A percentile compares a stretch with the other conserved stretches of the same genome.
phyloP scores from a whole-genome alignment of 495 filamentous ascomycete genomes.

The Neurospora tetrasperma region DNA sequence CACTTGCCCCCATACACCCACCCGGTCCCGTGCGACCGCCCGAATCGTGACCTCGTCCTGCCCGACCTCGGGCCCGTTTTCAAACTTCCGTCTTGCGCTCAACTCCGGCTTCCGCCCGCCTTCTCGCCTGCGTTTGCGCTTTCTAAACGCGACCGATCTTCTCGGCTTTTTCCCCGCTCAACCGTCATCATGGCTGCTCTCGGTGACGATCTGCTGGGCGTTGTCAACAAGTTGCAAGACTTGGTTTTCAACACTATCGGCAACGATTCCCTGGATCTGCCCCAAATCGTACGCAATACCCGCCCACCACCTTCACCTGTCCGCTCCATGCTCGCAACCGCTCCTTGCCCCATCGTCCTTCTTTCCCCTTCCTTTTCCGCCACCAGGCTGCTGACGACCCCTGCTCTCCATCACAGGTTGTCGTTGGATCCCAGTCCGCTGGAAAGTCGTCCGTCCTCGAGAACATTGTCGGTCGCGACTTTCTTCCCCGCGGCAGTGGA shows the following conservation, averaged over 20 bases:
- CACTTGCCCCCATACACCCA: not conserved
- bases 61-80: not conserved
- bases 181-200: conserved; percentile 46
- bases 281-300: conserved; percentile 75
- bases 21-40: not conserved
- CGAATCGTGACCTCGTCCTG: not conserved
- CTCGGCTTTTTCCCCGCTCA: not conserved
- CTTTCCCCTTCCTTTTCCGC: not conserved
- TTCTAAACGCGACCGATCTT: not conserved
- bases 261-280: conserved; percentile 93
- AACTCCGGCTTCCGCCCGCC: not conserved
- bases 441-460: conserved; percentile 99
- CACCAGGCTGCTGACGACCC: not conserved
- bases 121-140: not conserved
- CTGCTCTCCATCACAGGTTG: conserved; percentile 53
- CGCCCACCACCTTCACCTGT: conserved; percentile 3
- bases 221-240: conserved; percentile 95
- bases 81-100: not conserved
- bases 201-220: conserved; percentile 83
- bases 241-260: conserved; percentile 99
- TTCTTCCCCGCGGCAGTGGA: conserved; percentile 89
- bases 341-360: not conserved
- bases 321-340: conserved; percentile 1
- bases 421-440: conserved; percentile 96
- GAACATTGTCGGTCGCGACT: conserved; percentile 97